Percentiles rank a stretch among this genome's conserved stretches.
Evolutionary conservation across 352 stramenopile genomes (phyloP).

Genomic region (Poterioochromonas sp.): DNA sequence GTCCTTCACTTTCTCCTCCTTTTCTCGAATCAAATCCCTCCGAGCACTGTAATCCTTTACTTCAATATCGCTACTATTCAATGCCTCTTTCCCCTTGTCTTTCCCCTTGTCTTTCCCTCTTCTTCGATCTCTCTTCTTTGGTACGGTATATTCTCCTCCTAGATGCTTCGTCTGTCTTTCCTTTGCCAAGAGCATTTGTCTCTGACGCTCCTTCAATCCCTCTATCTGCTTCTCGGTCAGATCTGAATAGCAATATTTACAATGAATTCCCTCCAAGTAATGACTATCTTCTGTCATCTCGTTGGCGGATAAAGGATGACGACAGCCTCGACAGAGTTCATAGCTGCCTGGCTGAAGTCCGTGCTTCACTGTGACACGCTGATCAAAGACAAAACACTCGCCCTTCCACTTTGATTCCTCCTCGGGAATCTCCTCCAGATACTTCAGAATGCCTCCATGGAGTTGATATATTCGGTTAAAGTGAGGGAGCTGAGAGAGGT

Average conservation of each 20-base stretch:
- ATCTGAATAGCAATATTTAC: background rate
- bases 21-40: too few species aligned
- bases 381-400: slow-evolving; percentile 38
- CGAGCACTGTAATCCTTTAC: too few species aligned
- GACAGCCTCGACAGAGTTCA: slow-evolving; percentile 27
- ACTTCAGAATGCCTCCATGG: slow-evolving; percentile 41
- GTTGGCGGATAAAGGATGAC: slow-evolving; percentile 4
- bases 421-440: slow-evolving; percentile 39
- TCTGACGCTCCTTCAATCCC: background rate
- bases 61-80: too few species aligned
- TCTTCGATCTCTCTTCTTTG: background rate
- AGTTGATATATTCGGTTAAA: slow-evolving; percentile 42
- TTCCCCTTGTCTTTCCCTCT: background rate
- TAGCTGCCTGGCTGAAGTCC: background rate
- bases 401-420: slow-evolving; percentile 24
- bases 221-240: background rate
- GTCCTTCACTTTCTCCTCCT: too few species aligned
- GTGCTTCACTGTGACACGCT: slow-evolving; percentile 30
- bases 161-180: slow-evolving; percentile 1
- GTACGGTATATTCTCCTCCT: background rate
- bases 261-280: slow-evolving; percentile 29
- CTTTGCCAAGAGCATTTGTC: background rate
- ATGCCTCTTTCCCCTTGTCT: too few species aligned
- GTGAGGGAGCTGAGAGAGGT: slow-evolving; percentile 28
- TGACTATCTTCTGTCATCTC: background rate